A percentile compares a stretch with the other conserved stretches of the same genome.
These are phyloP conservation scores for Daldinia caldariorum DNA, from an alignment of 495 filamentous ascomycete genomes.

Conservation along the genomic window DNA sequence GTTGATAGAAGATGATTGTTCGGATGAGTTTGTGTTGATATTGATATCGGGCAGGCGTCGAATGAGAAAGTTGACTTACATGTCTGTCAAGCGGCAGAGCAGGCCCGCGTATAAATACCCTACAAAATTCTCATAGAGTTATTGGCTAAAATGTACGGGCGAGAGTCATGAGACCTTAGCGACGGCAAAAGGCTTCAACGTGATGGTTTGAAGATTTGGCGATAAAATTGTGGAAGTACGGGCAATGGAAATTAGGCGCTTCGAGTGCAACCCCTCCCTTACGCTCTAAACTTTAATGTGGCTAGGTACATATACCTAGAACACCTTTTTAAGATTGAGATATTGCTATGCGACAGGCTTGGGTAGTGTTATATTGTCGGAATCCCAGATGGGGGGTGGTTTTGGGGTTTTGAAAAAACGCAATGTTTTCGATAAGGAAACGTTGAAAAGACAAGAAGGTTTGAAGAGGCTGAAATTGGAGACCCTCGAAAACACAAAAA, in stretches of 20 bases:
- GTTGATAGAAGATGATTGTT: background rate
- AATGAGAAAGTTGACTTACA: slow-evolving; percentile 27
- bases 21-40: background rate
- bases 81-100: slow-evolving; percentile 27
- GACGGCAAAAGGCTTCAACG: background rate
- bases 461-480: slow-evolving; percentile 46
- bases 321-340: background rate
- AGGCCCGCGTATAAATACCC: slow-evolving; percentile 31
- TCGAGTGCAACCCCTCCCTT: background rate
- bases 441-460: slow-evolving; percentile 28
- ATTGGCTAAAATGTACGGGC: background rate
- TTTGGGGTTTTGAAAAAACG: slow-evolving; percentile 2
- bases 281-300: background rate
- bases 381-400: background rate
- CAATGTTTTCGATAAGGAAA: slow-evolving; percentile 24
- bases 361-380: background rate
- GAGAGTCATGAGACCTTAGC: slow-evolving; percentile 10
- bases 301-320: background rate
- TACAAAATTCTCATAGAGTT: slow-evolving; percentile 39
- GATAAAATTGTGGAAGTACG: slow-evolving; percentile 17
- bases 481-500: slow-evolving; percentile 44
- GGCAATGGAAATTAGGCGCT: slow-evolving; percentile 7
- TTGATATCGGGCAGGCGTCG: background rate
- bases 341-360: background rate
- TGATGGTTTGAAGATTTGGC: background rate